Evolutionary conservation across 164 flowering plant species (phyloP).

Genomic region (Aristolochia contorta): DNA sequence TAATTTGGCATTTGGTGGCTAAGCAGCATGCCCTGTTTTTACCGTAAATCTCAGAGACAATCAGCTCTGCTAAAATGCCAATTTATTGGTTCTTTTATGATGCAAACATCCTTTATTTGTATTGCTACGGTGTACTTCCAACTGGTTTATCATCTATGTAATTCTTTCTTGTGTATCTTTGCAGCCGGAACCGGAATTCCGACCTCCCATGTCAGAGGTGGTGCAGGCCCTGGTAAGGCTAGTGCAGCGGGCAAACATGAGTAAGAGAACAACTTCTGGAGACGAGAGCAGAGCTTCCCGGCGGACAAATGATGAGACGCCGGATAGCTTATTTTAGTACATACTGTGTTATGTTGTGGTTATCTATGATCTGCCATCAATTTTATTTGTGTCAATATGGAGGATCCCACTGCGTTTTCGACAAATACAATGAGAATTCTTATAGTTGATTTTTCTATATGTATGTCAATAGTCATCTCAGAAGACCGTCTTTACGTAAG

Average conservation of each 20-base stretch:
- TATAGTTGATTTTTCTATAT: neutral
- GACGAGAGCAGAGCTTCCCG: conserved; percentile 31
- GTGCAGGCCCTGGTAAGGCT: conserved; percentile 77
- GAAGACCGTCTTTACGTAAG: neutral
- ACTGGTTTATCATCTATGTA: neutral
- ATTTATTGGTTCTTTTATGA: no score
- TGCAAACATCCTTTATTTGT: no score
- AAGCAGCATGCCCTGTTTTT: no score
- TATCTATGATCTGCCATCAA: neutral
- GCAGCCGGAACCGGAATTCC: conserved; percentile 94
- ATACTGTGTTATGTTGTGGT: neutral
- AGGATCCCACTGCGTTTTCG: neutral
- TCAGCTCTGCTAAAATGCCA: no score
- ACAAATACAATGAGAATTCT: neutral
- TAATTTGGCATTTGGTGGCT: no score
- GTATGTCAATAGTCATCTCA: neutral
- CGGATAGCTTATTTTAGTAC: conserved; percentile 13
- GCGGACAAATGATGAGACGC: conserved; percentile 16
- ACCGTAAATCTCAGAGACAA: no score
- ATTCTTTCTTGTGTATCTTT: neutral
- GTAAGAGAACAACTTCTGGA: conserved; percentile 54
- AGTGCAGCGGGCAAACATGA: conserved; percentile 90
- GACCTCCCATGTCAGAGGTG: conserved; percentile 98
- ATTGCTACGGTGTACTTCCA: no score
- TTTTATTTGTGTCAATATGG: neutral